Percentiles rank a stretch among this genome's conserved stretches.
phyloP scores from a whole-genome alignment of 495 filamentous ascomycete species.

The Choiromyces venosus region DNA sequence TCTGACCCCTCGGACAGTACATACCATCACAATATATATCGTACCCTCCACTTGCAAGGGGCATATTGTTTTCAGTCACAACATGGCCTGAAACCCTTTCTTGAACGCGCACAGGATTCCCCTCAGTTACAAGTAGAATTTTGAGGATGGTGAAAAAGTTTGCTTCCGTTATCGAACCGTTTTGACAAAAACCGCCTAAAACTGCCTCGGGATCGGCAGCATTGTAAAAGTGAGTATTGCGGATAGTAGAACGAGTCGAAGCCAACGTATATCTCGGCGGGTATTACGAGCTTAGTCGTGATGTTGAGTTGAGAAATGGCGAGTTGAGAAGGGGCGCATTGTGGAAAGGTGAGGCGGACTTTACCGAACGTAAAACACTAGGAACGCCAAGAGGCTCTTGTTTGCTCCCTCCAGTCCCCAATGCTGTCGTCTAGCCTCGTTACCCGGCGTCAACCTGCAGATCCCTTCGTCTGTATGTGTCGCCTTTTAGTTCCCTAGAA shows the following conservation, averaged over 20 bases:
- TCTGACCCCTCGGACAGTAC: slow-evolving; percentile 2
- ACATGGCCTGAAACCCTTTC: slow-evolving; percentile 11
- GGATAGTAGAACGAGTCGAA: slow-evolving; percentile 18
- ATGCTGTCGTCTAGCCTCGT: too few species aligned
- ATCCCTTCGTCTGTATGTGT: too few species aligned
- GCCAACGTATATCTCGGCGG: too few species aligned
- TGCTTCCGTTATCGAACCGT: slow-evolving; percentile 17
- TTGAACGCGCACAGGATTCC: slow-evolving; percentile 1
- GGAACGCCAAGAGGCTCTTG: too few species aligned
- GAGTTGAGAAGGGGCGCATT: too few species aligned
- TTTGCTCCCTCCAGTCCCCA: too few species aligned
- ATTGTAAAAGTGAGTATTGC: slow-evolving; percentile 14
- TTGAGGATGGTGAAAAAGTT: slow-evolving; percentile 14
- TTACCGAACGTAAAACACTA: too few species aligned
- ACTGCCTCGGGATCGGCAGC: not conserved
- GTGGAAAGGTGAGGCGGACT: too few species aligned
- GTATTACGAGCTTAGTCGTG: too few species aligned
- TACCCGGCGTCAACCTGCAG: too few species aligned
- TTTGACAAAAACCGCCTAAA: slow-evolving; percentile 14
- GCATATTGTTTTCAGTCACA: slow-evolving; percentile 11
- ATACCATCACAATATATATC: slow-evolving; percentile 26
- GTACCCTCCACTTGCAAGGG: slow-evolving; percentile 7
- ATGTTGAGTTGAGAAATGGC: too few species aligned
- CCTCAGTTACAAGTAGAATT: slow-evolving; percentile 8
- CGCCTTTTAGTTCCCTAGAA: too few species aligned